Evolutionary conservation across 148 eudicot species (phyloP), one percentile per base, ranked within the genome.

Genomic region (Camellia japonica): DNA sequence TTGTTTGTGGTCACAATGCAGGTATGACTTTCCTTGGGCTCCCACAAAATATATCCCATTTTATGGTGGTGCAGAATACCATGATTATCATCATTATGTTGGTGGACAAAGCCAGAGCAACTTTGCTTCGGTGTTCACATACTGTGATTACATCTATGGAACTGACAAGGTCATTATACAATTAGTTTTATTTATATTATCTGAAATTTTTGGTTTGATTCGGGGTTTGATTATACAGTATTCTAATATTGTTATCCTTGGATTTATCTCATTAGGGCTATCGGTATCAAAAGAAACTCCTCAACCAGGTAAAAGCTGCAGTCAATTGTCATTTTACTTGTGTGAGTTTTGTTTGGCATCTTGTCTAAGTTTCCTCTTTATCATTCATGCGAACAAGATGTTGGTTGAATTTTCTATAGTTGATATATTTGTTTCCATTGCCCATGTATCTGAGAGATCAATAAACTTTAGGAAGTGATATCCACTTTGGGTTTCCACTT

Each of bases 51-150:
- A 85, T 75, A 93, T 96, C 55, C 99, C 99, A 5, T 96, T 96
- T 80, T 96, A 93, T 82, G 99, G 97, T 74, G 99, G 99, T 77
- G 90, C 99, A 30, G 97, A 93, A 78, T 90, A 92, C 82, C 99
- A 96, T 87, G 99, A 96, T 83, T 96, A 96, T 84, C 99, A 96
- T 88, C 99, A 96, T 82, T 96, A 92, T 68, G 99, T 96, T 74
- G 99, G 99, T 54, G 99, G 95, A 63, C 90, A 88, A 84, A 96
- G 99, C 89, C 99, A 96, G 75, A 96, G 99, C 85, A 96, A 96
- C 82, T 96, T 96, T 71, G 93, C 99, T 75, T 93, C 99, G 30
- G 97, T 96, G 61, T 96, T 96, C 85, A 96, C 99, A 20, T 96
- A 96, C 84, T 96, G 99, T 79, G 99, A 96, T 86, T 96, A 92